These are phyloP conservation scores for Xylaria sp. DNA, from an alignment of 2,329 filamentous ascomycete species.

Conservation along the genomic window DNA sequence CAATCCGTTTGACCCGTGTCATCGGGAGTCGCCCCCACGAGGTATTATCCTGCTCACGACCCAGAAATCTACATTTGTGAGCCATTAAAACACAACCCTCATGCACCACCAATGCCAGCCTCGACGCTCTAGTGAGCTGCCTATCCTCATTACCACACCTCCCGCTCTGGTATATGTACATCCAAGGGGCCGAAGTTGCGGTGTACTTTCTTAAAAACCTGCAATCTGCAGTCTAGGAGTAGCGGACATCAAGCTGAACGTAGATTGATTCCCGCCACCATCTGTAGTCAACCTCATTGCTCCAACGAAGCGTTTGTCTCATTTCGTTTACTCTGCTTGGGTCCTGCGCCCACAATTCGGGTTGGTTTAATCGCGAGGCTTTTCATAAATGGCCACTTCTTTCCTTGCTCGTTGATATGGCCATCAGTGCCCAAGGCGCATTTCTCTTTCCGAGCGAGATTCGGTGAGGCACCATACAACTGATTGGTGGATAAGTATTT, in stretches of 20 bases:
- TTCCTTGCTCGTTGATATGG: slow-evolving; percentile 4
- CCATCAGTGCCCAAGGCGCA: slow-evolving; percentile 21
- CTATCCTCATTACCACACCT: slow-evolving; percentile 6
- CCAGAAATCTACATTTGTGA: slow-evolving; percentile 30
- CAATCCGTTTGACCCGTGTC: slow-evolving; percentile 36
- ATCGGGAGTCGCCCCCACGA: slow-evolving; percentile 37
- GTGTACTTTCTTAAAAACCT: slow-evolving; percentile 31
- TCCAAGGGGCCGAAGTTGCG: slow-evolving; percentile 34
- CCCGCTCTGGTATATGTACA: slow-evolving; percentile 23
- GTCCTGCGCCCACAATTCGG: slow-evolving; percentile 18
- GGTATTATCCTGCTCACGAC: slow-evolving; percentile 2
- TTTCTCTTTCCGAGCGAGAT: not conserved
- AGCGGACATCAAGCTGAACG: slow-evolving; percentile 28
- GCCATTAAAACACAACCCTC: slow-evolving; percentile 24
- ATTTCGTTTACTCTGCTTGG: slow-evolving; percentile 12
- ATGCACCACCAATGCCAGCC: slow-evolving; percentile 12
- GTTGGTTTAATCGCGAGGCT: slow-evolving; percentile 10
- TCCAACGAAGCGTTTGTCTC: slow-evolving; percentile 15
- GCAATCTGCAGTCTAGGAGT: slow-evolving; percentile 24
- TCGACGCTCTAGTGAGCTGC: slow-evolving; percentile 9
- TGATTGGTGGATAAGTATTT: slow-evolving; percentile 17
- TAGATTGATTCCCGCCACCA: slow-evolving; percentile 21
- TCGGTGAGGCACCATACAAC: slow-evolving; percentile 23
- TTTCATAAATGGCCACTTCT: not conserved
- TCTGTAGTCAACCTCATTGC: slow-evolving; percentile 13